phyloP scores from a whole-genome alignment of 495 filamentous ascomycete genomes.

The Penicillium verhagenii region DNA sequence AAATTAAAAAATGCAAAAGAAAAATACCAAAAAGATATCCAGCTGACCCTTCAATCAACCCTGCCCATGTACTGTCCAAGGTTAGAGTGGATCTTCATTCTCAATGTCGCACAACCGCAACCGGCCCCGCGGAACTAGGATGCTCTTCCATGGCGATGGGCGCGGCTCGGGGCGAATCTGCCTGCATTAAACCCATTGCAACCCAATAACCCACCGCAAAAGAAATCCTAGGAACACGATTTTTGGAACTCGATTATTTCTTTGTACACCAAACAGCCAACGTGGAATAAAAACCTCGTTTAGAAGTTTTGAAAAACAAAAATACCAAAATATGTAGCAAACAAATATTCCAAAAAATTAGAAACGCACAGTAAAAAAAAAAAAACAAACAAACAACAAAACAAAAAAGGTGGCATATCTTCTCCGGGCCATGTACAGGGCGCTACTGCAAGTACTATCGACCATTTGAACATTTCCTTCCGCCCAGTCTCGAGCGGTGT shows the following conservation, averaged over 20 bases:
- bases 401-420: not conserved
- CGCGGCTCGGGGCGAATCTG: conserved; percentile 29
- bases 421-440: conserved; percentile 24
- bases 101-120: conserved; percentile 33
- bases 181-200: conserved; percentile 6
- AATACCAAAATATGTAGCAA: not conserved
- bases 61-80: not conserved
- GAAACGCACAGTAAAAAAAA: not conserved
- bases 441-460: conserved; percentile 29
- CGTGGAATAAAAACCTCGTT: too few species aligned
- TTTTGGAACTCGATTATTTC: too few species aligned
- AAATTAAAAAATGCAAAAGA: not conserved
- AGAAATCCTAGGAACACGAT: too few species aligned
- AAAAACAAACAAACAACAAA: not conserved
- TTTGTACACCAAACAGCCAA: too few species aligned
- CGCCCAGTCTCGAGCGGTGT: conserved; percentile 22
- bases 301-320: not conserved
- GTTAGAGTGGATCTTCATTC: not conserved
- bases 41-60: not conserved
- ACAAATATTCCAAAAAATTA: not conserved
- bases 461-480: conserved; percentile 9
- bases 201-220: conserved; percentile 12
- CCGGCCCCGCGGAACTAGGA: conserved; percentile 35
- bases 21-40: not conserved
- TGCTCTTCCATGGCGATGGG: conserved; percentile 30